A percentile compares a stretch with the other conserved stretches of the same genome.
Conservation (phyloP, 1,139 yeast species). For the Komagataea norvegica region DNA sequence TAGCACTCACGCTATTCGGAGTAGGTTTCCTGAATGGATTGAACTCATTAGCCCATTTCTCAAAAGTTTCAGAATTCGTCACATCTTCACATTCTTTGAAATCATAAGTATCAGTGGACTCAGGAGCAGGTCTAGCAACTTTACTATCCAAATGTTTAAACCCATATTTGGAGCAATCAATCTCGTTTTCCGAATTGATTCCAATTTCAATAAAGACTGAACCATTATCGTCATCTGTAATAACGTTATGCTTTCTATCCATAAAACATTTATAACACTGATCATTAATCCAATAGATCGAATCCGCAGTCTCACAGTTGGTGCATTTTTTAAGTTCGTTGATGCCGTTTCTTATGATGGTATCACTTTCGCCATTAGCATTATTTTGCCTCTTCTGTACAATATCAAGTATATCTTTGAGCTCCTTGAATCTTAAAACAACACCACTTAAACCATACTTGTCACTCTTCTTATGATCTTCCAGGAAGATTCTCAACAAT, state of each 20-base stretch:
- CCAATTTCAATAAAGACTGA: conserved; percentile 16
- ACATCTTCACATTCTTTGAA: background rate
- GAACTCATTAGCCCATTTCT: conserved; percentile 3
- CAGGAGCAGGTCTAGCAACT: background rate
- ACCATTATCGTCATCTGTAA: conserved; percentile 20
- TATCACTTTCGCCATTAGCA: background rate
- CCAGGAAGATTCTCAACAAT: conserved; percentile 34
- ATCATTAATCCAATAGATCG: conserved; percentile 26
- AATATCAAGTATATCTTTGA: conserved; percentile 1
- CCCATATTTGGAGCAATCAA: background rate
- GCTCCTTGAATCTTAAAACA: conserved; percentile 15
- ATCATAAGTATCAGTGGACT: background rate
- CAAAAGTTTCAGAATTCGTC: background rate
- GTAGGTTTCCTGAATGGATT: conserved; percentile 2
- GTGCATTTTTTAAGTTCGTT: no score
- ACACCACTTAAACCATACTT: conserved; percentile 16
- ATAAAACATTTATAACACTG: conserved; percentile 18
- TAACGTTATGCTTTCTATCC: conserved; percentile 12
- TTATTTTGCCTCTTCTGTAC: background rate
- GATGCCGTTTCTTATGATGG: no score
- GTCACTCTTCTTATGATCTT: conserved; percentile 30
- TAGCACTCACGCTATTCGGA: no score
- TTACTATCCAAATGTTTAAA: no score
- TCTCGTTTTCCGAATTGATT: conserved; percentile 4
- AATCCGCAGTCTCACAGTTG: conserved; percentile 10